Base-by-base conservation (phyloP, 2,329 filamentous ascomycete genomes). In the Elsinoe ampelina region DNA sequence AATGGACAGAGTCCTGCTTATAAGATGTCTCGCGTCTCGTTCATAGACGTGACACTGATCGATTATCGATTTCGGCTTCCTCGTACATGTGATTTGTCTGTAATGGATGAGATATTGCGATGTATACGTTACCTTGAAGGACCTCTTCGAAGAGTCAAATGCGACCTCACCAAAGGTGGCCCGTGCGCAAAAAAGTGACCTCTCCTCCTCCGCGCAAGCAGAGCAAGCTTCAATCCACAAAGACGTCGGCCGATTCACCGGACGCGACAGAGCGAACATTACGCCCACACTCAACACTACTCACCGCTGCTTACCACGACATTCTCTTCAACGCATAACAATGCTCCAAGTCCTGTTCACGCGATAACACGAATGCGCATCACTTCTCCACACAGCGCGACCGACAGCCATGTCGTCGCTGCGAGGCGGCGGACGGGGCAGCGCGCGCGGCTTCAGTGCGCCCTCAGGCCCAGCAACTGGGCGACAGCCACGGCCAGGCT, bases 361-460 rank as follows among this genome's bases (percentile, higher is more conserved):
- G 26, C 26, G 26, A 30, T 30, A 30, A 30, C 26, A 45, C 41
- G 38, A 22, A 58, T 58, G 57, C 57, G 39, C 36, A 47, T 22
- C 15, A 39, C 20, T 35, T n/a, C 57, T 30, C 26, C 26, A 55
- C 34, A 54, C n/a, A 30, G 15, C 34, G 17, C 15, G 11, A 52
- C 41, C 59, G 59, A 54, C 58, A 51, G 30, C 19, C 39, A 61
- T 61, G 59, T 61, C 59, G 58, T 58, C 58, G 17, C 26, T 55
- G 32, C 57, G 59, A 43, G 57, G 55, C 26, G 8, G 26, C 15
- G 57, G 57, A 57, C 43, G 57, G 36, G 45, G 55, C 19, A 56
- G 35, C 35, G 48, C 43, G 34, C 56, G 58, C 39, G 57, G 55
- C 10, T 54, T 30, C 13, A 34, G 35, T 11, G 6, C 30, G 12